Conservation (phyloP, 2,329 filamentous ascomycete species). For the Paecilomyces variotii region DNA sequence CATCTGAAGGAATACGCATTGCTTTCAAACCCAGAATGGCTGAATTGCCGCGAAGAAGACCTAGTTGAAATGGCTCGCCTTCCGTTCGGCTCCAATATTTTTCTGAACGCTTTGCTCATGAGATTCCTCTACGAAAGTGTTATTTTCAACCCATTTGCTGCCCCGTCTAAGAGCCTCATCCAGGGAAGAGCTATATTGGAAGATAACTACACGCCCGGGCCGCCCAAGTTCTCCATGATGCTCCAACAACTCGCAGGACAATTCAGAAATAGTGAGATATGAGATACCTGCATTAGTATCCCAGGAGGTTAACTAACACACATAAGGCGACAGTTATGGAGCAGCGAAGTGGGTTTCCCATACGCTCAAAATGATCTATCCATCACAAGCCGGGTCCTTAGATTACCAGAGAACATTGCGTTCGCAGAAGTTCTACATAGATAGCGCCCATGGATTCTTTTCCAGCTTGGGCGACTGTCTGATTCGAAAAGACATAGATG, state of each 20-base stretch:
- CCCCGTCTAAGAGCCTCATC: neutral
- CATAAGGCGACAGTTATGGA: neutral
- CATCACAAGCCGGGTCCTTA: neutral
- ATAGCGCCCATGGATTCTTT: neutral
- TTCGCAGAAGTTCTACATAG: neutral
- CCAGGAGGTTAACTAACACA: neutral
- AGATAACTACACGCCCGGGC: neutral
- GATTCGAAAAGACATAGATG: neutral
- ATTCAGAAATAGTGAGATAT: neutral
- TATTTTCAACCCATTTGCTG: neutral
- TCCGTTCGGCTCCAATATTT: neutral
- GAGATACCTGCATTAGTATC: neutral
- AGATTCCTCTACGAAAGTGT: neutral
- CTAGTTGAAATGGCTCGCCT: neutral
- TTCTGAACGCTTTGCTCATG: neutral
- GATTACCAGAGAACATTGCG: neutral
- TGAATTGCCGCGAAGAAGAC: neutral
- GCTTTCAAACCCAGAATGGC: neutral
- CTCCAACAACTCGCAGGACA: neutral
- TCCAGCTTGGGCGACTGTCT: neutral
- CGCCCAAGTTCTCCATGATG: neutral
- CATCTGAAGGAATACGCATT: neutral
- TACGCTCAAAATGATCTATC: neutral
- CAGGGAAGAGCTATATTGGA: neutral
- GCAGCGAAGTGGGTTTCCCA: neutral